Evolutionary conservation across 169 alveolate genomes (phyloP).

Genomic region (Plasmodium vivax): DNA sequence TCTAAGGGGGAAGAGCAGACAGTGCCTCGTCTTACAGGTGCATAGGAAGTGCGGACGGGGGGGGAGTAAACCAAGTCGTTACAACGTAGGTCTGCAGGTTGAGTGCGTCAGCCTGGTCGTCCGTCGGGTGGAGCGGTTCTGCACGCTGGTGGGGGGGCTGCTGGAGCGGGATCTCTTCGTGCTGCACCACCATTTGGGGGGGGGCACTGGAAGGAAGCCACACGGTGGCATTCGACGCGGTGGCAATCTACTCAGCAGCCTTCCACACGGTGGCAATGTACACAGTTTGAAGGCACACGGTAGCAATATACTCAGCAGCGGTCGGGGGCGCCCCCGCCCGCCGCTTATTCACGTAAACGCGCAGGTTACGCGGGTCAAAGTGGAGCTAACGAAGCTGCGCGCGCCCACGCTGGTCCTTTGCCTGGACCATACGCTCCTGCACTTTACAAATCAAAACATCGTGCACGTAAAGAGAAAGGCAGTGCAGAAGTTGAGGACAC

Average conservation of each 20-base stretch:
- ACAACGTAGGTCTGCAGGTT: not conserved
- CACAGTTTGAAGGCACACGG: not conserved
- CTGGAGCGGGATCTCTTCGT: constrained; percentile 10
- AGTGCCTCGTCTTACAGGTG: not conserved
- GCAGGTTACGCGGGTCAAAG: not conserved
- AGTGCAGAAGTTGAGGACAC: not conserved
- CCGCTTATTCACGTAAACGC: not conserved
- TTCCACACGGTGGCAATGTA: not conserved
- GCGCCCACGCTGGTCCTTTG: not conserved
- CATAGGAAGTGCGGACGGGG: not conserved
- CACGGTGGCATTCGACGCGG: too few species aligned
- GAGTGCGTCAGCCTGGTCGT: not conserved
- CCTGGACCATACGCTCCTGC: not conserved
- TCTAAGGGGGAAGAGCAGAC: not conserved
- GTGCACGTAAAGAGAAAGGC: not conserved
- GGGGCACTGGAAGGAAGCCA: not conserved
- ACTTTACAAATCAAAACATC: not conserved
- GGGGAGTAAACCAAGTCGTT: not conserved
- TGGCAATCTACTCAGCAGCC: too few species aligned
- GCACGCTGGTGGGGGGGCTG: not conserved
- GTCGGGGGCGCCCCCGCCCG: not conserved
- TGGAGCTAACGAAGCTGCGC: constrained; percentile 5
- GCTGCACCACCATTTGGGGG: not conserved
- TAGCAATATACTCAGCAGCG: not conserved
- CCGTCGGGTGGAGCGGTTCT: not conserved